Percentiles rank a stretch among this genome's conserved stretches.
Conservation (phyloP, 352 stramenopile genomes). For the Globisporangium nagaii region DNA sequence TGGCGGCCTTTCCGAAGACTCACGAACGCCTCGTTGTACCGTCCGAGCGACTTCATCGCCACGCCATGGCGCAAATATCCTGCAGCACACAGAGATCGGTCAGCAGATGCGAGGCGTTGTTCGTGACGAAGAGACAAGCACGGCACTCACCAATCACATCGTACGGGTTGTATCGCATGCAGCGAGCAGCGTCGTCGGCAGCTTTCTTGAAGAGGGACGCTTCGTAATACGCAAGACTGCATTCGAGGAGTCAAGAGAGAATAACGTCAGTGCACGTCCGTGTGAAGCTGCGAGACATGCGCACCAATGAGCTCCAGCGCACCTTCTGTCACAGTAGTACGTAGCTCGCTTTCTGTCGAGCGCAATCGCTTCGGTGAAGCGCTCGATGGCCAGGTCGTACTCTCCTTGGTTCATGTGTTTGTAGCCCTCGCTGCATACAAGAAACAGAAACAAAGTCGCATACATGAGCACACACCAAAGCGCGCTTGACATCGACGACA, state of each 20-base stretch:
- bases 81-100: not conserved
- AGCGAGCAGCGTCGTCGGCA: slow-evolving; percentile 82
- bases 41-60: slow-evolving; percentile 81
- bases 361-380: slow-evolving; percentile 90
- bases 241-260: not conserved
- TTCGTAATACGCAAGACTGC: slow-evolving; percentile 66
- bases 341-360: slow-evolving; percentile 84
- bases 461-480: not conserved
- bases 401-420: slow-evolving; percentile 87
- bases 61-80: slow-evolving; percentile 91
- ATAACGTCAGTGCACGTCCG: not conserved
- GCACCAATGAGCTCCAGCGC: not conserved
- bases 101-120: not conserved
- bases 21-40: slow-evolving; percentile 65
- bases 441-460: not conserved
- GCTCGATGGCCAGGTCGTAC: slow-evolving; percentile 86
- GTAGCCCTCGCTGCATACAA: slow-evolving; percentile 76
- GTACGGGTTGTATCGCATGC: slow-evolving; percentile 90
- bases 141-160: slow-evolving; percentile 81
- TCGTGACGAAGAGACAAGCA: not conserved
- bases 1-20: slow-evolving; percentile 61
- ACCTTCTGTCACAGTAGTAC: slow-evolving; percentile 91
- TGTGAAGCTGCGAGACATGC: not conserved
- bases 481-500: not conserved
- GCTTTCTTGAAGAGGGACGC: slow-evolving; percentile 76